Evolutionary conservation across 306 rosid species (phyloP).

Genomic region (Vigna reflexopilosa): DNA sequence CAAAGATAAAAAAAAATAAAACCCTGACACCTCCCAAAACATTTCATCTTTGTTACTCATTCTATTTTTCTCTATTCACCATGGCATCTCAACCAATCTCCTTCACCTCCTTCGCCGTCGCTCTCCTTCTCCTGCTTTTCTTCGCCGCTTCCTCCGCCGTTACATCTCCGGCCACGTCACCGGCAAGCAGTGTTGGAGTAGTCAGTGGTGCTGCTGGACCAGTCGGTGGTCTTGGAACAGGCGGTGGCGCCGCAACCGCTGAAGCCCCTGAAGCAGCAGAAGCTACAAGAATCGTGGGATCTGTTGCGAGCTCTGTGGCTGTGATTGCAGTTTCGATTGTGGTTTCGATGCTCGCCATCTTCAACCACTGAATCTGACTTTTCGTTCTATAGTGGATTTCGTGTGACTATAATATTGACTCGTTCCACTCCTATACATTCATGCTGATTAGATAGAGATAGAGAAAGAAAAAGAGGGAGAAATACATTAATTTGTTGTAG

Average conservation of each 20-base stretch:
- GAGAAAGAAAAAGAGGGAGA: too few relatives aligned
- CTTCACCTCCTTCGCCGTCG: not conserved
- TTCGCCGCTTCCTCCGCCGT: slow-evolving; percentile 37
- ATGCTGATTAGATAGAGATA: too few relatives aligned
- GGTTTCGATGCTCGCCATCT: slow-evolving; percentile 42
- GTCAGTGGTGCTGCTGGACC: too few relatives aligned
- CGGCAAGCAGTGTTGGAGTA: slow-evolving; percentile 8
- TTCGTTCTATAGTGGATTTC: too few relatives aligned
- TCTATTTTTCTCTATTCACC: too few relatives aligned
- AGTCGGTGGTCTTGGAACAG: too few relatives aligned
- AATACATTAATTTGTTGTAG: too few relatives aligned
- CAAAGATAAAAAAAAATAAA: too few relatives aligned
- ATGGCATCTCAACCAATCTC: not conserved
- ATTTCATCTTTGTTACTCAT: not conserved
- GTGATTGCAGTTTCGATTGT: slow-evolving; percentile 44
- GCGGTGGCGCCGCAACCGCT: too few relatives aligned
- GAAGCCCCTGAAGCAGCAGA: too few relatives aligned
- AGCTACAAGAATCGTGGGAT: not conserved
- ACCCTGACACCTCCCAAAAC: not conserved
- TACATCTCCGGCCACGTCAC: slow-evolving; percentile 53
- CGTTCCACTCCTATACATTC: too few relatives aligned
- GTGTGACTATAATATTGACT: too few relatives aligned
- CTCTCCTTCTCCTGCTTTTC: not conserved
- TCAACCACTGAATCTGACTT: slow-evolving; percentile 28
- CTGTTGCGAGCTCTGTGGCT: slow-evolving; percentile 40